phyloP scores from a whole-genome alignment of 148 eudicot species.

The Camellia lanceoleosa region DNA sequence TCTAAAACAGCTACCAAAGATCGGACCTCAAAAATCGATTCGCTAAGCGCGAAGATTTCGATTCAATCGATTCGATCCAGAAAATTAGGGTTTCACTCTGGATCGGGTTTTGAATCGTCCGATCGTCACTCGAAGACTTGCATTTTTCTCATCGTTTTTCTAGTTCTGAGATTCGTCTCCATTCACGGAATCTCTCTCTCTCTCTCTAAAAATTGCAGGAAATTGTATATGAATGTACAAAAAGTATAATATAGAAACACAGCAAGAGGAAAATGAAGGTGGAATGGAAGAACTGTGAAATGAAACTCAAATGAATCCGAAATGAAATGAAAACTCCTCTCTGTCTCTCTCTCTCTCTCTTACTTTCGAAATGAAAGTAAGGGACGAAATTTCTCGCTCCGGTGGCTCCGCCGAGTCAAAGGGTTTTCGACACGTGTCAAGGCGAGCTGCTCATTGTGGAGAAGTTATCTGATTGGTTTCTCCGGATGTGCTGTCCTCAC shows the following conservation, averaged over 20 bases:
- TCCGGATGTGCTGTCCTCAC: no score
- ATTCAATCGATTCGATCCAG: constrained; percentile 12
- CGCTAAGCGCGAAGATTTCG: background rate
- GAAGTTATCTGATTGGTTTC: no score
- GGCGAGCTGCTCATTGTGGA: background rate
- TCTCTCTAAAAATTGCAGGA: constrained; percentile 21
- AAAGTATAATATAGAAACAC: background rate
- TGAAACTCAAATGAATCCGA: constrained; percentile 39
- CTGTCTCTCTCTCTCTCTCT: background rate
- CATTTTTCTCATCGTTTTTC: background rate
- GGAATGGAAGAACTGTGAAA: constrained; percentile 15
- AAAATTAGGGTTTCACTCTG: constrained; percentile 2
- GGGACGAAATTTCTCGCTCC: constrained; percentile 25
- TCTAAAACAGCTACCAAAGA: constrained; percentile 14
- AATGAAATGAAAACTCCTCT: constrained; percentile 20
- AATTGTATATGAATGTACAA: background rate
- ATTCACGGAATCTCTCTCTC: constrained; percentile 3
- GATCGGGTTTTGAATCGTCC: constrained; percentile 8
- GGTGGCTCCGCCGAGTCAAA: constrained; percentile 48
- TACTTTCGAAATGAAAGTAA: background rate
- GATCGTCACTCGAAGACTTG: constrained; percentile 6
- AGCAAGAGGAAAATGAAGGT: background rate
- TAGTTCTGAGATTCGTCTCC: constrained; percentile 27
- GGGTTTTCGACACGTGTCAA: constrained; percentile 26
- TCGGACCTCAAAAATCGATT: background rate